Evolutionary conservation across 352 stramenopile genomes (phyloP), one percentile per base, ranked within the genome.

Genomic region (Pelagophyceae sp.): DNA sequence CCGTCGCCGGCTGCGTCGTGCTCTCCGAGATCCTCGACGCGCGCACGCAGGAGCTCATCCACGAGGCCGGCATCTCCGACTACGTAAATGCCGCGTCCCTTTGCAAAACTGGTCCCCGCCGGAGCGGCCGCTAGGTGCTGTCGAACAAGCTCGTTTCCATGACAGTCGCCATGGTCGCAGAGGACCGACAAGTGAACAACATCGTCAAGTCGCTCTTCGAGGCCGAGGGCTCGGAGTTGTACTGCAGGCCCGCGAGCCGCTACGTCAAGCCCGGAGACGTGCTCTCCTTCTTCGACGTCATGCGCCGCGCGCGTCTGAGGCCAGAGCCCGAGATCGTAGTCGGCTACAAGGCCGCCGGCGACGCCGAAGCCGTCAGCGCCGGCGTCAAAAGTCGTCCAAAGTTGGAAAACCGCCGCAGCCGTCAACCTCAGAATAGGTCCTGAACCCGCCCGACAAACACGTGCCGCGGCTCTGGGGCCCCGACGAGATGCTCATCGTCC

Each of bases 1-100:
- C 60, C 38, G 67, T 11, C 27, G 17, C 32, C 38, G 54, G 35
- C 25, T 78, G 69, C 71, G 37, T 64, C 85, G 79, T 82, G 65
- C 93, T 94, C 69, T 91, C 85, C 65, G 90, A 94, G 76, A 92
- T 94, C 72, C 79, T 95, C 15, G 89, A 95, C 61, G 89, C 88
- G n/a, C 81, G 89, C 0, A 95, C 90, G 35, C 89, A 93, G 77
- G 86, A 86, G 19, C 90, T 91, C 0, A 92, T 94, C 50, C 88
- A 87, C 0, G 92, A 94, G 31, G 80, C 90, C n/a, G 82, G 83
- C 37, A 83, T 91, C 1, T 92, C 87, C 0, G 88, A 93, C 32
- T 94, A 94, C 76, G 91, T n/a, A n/a, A n/a, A n/a, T n/a, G n/a
- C n/a, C n/a, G n/a, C n/a, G n/a, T n/a, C n/a, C n/a, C n/a, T n/a